Conservation (phyloP, 2,329 filamentous ascomycete species). For the Hymenoscyphus fraxineus region DNA sequence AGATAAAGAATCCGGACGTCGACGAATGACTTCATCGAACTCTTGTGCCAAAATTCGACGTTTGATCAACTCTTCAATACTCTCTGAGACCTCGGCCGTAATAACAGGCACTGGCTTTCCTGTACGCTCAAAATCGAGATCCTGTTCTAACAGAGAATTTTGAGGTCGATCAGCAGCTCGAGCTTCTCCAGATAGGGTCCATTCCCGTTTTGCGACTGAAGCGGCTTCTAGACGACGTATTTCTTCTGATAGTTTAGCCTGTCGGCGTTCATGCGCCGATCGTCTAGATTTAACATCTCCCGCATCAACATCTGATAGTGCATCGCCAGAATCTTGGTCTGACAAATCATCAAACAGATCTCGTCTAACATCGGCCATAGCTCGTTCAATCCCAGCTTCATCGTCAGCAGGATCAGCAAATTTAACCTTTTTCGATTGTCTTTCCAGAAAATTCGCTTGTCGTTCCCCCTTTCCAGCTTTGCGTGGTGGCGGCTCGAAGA, state of each 20-base stretch:
- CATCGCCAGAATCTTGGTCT: slow-evolving; percentile 61
- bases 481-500: slow-evolving; percentile 80
- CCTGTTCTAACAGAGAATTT: slow-evolving; percentile 91
- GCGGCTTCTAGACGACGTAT: slow-evolving; percentile 88
- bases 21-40: slow-evolving; percentile 85
- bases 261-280: slow-evolving; percentile 81
- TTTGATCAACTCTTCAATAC: slow-evolving; percentile 92
- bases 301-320: slow-evolving; percentile 61
- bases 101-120: slow-evolving; percentile 95
- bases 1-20: slow-evolving; percentile 67
- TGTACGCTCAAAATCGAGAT: slow-evolving; percentile 90
- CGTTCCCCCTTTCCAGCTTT: slow-evolving; percentile 57
- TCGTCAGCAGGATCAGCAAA: slow-evolving; percentile 43
- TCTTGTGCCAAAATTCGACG: slow-evolving; percentile 83
- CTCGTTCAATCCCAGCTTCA: slow-evolving; percentile 69
- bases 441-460: slow-evolving; percentile 39
- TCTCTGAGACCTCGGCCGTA: slow-evolving; percentile 84
- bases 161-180: slow-evolving; percentile 74
- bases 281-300: slow-evolving; percentile 68
- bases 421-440: slow-evolving; percentile 40
- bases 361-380: slow-evolving; percentile 81
- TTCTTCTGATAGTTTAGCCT: slow-evolving; percentile 81
- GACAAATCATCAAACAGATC: slow-evolving; percentile 83
- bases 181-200: slow-evolving; percentile 87
- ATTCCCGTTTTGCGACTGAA: slow-evolving; percentile 84